These are phyloP conservation scores for Cydonia oblonga DNA, from an alignment of 331 rosid genomes.

Conservation along the genomic window DNA sequence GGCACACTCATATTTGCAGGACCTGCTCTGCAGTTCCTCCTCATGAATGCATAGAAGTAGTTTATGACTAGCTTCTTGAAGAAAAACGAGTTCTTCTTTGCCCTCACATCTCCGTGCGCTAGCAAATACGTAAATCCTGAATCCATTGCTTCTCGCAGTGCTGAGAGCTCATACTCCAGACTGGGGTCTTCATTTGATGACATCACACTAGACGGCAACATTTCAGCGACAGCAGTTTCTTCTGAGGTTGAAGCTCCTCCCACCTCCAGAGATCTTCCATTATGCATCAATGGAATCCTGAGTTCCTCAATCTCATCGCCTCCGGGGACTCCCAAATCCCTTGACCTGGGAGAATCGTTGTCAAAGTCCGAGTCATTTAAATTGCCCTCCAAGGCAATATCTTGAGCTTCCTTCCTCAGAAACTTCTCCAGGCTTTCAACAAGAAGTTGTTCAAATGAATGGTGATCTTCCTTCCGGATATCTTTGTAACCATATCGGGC, in stretches of 20 bases:
- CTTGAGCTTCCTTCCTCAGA: slow-evolving; percentile 82
- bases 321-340: slow-evolving; percentile 27
- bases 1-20: slow-evolving; percentile 81
- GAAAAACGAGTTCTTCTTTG: slow-evolving; percentile 80
- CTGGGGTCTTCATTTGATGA: slow-evolving; percentile 64
- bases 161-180: slow-evolving; percentile 82
- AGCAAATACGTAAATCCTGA: slow-evolving; percentile 90
- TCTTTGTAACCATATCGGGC: slow-evolving; percentile 94
- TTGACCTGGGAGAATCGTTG: slow-evolving; percentile 28
- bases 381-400: slow-evolving; percentile 52
- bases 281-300: slow-evolving; percentile 54
- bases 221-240: slow-evolving; percentile 15
- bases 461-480: slow-evolving; percentile 87
- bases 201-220: slow-evolving; percentile 53
- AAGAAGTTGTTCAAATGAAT: slow-evolving; percentile 81
- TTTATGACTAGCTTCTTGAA: slow-evolving; percentile 70
- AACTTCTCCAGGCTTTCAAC: slow-evolving; percentile 82
- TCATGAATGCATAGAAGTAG: slow-evolving; percentile 80
- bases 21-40: slow-evolving; percentile 75
- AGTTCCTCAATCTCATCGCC: slow-evolving; percentile 41
- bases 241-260: slow-evolving; percentile 26
- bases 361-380: slow-evolving; percentile 31
- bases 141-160: slow-evolving; percentile 74
- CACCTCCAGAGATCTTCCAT: slow-evolving; percentile 24
- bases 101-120: slow-evolving; percentile 80